These are phyloP conservation scores for Suillus discolor DNA, from an alignment of 768 basidiomycete genomes.

Conservation along the genomic window DNA sequence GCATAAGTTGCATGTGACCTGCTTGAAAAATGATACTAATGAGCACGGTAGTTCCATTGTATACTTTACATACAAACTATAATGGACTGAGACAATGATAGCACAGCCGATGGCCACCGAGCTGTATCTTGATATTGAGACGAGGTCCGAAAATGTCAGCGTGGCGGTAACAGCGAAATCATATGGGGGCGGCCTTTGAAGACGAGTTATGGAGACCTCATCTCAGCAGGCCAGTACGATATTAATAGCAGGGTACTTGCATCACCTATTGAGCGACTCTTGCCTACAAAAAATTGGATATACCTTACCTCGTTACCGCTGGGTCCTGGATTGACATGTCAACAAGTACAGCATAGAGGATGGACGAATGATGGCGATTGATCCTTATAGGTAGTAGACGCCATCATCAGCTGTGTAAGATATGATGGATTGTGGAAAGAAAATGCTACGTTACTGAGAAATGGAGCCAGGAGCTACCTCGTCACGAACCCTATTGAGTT, in stretches of 20 bases:
- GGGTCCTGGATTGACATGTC: neutral
- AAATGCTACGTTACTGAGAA: neutral
- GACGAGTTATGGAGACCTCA: neutral
- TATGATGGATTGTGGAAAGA: neutral
- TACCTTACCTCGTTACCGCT: neutral
- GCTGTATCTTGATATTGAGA: neutral
- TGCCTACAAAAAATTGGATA: neutral
- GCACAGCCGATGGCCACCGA: neutral
- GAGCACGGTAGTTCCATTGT: too few species aligned
- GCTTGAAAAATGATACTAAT: too few species aligned
- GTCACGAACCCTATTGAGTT: neutral
- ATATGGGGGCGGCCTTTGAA: neutral
- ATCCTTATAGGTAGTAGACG: neutral
- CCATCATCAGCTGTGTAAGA: neutral
- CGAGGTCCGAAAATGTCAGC: neutral
- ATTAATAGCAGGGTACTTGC: neutral
- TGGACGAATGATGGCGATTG: too few species aligned
- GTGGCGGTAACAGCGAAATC: neutral
- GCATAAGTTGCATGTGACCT: neutral
- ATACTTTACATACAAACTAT: neutral
- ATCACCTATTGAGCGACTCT: neutral
- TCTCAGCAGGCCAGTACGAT: neutral
- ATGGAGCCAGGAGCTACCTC: neutral
- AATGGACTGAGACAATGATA: neutral
- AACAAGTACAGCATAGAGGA: neutral